phyloP scores from a whole-genome alignment of 805 yeast species.

The Kazachstania kunashirensis region DNA sequence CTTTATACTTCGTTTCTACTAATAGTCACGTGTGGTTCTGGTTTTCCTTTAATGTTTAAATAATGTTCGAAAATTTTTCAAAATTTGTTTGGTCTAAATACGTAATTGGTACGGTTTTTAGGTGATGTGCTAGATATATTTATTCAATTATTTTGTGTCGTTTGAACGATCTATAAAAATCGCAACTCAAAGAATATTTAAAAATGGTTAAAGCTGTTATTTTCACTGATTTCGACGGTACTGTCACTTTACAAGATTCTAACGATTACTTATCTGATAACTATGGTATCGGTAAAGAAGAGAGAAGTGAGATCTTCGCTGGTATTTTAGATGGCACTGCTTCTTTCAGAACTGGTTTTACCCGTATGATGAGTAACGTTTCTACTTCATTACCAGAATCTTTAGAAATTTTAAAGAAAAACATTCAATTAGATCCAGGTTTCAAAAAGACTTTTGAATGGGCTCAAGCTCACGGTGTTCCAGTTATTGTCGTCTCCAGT shows the following conservation, averaged over 20 bases:
- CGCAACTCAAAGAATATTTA: no score
- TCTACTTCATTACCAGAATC: conserved; percentile 73
- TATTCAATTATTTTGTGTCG: no score
- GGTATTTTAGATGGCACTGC: conserved; percentile 59
- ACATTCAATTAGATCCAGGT: conserved; percentile 81
- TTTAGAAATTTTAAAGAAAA: conserved; percentile 52
- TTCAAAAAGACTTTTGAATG: conserved; percentile 73
- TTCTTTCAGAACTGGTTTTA: conserved; percentile 74
- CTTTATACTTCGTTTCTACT: no score
- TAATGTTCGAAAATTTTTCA: no score
- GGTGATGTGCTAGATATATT: no score
- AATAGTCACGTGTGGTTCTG: no score
- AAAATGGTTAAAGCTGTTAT: conserved; percentile 56
- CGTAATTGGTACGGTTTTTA: no score
- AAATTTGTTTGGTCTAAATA: no score
- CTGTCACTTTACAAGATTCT: conserved; percentile 90
- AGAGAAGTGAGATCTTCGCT: conserved; percentile 59
- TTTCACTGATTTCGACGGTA: conserved; percentile 97
- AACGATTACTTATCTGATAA: conserved; percentile 86
- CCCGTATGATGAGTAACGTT: conserved; percentile 73
- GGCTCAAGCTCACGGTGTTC: conserved; percentile 62
- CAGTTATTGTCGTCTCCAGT: conserved; percentile 77
- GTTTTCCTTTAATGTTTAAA: no score
- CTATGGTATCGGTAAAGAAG: conserved; percentile 71
- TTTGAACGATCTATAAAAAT: no score